These are phyloP conservation scores for Gracilaria domingensis DNA, from an alignment of 23 red algal genomes.

Conservation along the genomic window DNA sequence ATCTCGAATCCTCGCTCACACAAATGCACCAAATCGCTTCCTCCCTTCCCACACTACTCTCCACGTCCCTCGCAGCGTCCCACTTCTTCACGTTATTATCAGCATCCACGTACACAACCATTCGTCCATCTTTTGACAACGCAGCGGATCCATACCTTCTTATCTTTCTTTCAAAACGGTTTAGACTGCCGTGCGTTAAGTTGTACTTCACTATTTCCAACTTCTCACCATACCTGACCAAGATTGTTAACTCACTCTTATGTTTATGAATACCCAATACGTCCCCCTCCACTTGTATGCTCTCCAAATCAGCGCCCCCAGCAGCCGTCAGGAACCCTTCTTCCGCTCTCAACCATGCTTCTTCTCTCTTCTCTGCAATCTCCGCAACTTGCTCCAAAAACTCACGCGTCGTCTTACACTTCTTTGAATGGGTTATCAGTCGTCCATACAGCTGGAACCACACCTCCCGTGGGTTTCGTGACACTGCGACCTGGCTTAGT, in stretches of 20 bases:
- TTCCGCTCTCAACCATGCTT: background rate
- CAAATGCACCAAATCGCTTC: background rate
- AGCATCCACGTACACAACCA: background rate
- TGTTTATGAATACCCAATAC: too few relatives aligned
- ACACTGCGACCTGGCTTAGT: too few relatives aligned
- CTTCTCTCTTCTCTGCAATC: background rate
- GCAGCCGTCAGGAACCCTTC: background rate
- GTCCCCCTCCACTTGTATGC: background rate
- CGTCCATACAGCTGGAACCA: background rate
- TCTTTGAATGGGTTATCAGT: background rate
- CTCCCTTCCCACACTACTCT: background rate
- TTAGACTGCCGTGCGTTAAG: background rate
- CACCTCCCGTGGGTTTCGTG: background rate
- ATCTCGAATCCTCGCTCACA: too few relatives aligned
- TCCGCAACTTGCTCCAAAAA: background rate
- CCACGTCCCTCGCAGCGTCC: background rate
- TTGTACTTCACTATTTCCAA: background rate
- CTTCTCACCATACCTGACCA: too few relatives aligned
- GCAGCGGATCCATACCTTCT: too few relatives aligned
- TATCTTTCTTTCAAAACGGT: too few relatives aligned
- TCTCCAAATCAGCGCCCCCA: background rate
- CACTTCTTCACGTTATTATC: too few relatives aligned
- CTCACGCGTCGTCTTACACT: background rate
- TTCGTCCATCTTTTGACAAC: background rate
- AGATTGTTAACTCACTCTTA: too few relatives aligned